Percentiles rank a stretch among this genome's conserved stretches.
Conservation (phyloP, 2,329 filamentous ascomycete genomes). For the Ophiocordyceps robertsii region DNA sequence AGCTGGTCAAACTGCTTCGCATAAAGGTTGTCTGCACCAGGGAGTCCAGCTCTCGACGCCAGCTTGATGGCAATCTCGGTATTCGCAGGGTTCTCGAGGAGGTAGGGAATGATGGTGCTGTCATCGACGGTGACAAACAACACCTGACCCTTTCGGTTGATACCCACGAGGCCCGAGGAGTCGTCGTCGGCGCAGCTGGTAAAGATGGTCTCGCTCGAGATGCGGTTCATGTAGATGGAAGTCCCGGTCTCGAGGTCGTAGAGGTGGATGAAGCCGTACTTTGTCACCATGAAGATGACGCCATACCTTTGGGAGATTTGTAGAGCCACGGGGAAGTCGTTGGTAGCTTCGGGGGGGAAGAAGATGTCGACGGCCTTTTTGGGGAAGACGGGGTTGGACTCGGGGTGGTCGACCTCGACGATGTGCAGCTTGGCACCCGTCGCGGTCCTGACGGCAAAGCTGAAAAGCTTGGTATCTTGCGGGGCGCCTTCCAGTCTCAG, state of each 20-base stretch:
- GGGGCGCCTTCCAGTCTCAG: slow-evolving; percentile 79
- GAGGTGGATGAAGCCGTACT: slow-evolving; percentile 97
- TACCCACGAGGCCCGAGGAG: slow-evolving; percentile 78
- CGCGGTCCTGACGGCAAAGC: slow-evolving; percentile 84
- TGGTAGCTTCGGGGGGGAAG: slow-evolving; percentile 89
- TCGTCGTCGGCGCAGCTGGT: slow-evolving; percentile 76
- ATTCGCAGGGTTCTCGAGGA: slow-evolving; percentile 93
- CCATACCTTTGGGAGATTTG: slow-evolving; percentile 96
- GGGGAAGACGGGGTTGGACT: slow-evolving; percentile 74
- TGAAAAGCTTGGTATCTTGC: slow-evolving; percentile 88
- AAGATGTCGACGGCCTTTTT: slow-evolving; percentile 98
- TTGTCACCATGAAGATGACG: slow-evolving; percentile 93
- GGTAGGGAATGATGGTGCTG: slow-evolving; percentile 78
- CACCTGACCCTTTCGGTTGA: slow-evolving; percentile 96
- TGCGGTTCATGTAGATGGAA: slow-evolving; percentile 99
- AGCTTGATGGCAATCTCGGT: slow-evolving; percentile 89
- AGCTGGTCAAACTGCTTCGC: slow-evolving; percentile 86
- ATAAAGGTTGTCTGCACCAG: slow-evolving; percentile 88
- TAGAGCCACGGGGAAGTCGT: slow-evolving; percentile 96
- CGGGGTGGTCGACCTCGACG: slow-evolving; percentile 89
- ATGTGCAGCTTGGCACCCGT: slow-evolving; percentile 92
- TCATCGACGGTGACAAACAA: slow-evolving; percentile 91
- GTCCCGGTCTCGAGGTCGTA: slow-evolving; percentile 94
- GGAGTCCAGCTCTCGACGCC: slow-evolving; percentile 83
- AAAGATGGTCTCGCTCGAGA: slow-evolving; percentile 98